Conservation (phyloP, 2,329 filamentous ascomycete species). For the Fusarium mangiferae region DNA sequence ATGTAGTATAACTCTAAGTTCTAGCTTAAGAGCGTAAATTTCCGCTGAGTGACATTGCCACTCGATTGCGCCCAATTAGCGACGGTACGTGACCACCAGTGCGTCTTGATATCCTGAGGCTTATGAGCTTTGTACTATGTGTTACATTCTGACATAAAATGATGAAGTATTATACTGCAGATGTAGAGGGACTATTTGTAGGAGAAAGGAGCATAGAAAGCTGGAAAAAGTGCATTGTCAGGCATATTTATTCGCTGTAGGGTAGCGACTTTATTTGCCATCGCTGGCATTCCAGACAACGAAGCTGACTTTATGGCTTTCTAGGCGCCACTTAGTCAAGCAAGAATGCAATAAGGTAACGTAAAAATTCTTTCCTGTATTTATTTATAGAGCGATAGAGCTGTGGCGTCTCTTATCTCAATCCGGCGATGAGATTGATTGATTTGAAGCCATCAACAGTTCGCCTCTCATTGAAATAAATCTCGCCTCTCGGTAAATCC, state of each 20-base stretch:
- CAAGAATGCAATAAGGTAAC: background rate
- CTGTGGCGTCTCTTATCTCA: background rate
- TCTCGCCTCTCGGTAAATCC: background rate
- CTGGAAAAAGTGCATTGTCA: fast-evolving
- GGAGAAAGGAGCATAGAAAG: fast-evolving
- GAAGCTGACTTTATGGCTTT: background rate
- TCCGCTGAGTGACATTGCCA: fast-evolving
- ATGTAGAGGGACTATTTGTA: fast-evolving
- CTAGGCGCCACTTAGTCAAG: background rate
- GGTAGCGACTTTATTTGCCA: background rate
- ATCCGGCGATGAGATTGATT: background rate
- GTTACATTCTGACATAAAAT: fast-evolving
- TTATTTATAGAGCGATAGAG: background rate
- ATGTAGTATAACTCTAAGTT: background rate
- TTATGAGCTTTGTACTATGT: fast-evolving
- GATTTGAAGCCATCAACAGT: too few species aligned
- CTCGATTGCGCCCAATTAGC: fast-evolving
- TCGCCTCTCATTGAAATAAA: too few species aligned
- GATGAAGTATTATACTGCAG: fast-evolving
- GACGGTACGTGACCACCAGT: fast-evolving
- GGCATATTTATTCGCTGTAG: background rate
- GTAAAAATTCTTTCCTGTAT: fast-evolving
- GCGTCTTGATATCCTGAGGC: fast-evolving
- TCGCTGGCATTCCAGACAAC: background rate
- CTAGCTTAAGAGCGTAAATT: background rate